Evolutionary conservation across 2,329 filamentous ascomycete genomes (phyloP).

Genomic region (Fusarium sp.): DNA sequence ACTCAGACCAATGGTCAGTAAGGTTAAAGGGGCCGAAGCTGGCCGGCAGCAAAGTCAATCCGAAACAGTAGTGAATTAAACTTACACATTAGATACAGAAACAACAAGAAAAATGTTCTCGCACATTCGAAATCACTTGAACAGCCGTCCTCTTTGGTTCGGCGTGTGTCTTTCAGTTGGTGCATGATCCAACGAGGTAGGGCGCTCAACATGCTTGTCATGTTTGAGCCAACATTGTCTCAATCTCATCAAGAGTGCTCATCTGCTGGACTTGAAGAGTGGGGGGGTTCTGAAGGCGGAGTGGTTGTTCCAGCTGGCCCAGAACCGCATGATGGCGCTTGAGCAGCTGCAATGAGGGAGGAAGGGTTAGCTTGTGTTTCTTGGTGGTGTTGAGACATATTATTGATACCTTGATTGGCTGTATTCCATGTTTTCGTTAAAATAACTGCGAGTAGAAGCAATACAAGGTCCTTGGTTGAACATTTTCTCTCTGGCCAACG

Average conservation of each 20-base stretch:
- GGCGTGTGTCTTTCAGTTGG: neutral
- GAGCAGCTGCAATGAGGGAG: constrained; percentile 3
- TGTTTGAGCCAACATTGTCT: neutral
- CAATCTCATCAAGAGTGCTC: constrained; percentile 55
- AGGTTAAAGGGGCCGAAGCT: neutral
- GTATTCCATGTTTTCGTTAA: neutral
- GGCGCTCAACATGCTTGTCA: neutral
- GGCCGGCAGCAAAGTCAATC: neutral
- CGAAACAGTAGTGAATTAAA: neutral
- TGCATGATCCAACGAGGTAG: neutral
- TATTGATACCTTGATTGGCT: too few species aligned
- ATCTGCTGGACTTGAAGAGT: constrained; percentile 48
- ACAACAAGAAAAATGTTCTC: neutral
- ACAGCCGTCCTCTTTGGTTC: neutral
- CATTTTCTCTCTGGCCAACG: neutral
- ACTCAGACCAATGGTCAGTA: neutral
- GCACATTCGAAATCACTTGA: neutral
- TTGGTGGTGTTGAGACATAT: neutral
- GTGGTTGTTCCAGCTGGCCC: constrained; percentile 45
- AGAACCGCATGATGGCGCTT: constrained; percentile 43
- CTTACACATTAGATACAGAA: neutral
- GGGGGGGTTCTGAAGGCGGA: constrained; percentile 43
- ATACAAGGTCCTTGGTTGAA: neutral
- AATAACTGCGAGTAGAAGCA: neutral
- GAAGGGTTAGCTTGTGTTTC: neutral